Evolutionary conservation across 2,329 filamentous ascomycete genomes (phyloP), one percentile per base, ranked within the genome.

Genomic region (Thyridium curvatum): DNA sequence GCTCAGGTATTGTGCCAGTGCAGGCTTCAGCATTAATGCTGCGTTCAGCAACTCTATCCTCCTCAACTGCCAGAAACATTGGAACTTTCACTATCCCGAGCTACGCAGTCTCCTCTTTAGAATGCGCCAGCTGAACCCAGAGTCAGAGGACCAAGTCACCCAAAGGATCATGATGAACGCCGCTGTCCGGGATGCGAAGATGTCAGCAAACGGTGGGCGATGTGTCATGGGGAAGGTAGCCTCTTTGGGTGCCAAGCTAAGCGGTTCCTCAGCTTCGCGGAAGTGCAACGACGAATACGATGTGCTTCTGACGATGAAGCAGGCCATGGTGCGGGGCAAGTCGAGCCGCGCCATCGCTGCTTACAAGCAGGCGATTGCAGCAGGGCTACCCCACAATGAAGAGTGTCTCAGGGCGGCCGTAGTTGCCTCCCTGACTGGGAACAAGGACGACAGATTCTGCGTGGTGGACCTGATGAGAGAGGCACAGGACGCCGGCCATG

Each of bases 391-490:
- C 2, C 58, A 59, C 42, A 65, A 61, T 18, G 48, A 50, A 3
- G 58, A 62, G 17, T 71, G 66, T 38, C 57, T 77, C 12, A 63
- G 66, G n/a, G 54, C 74, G 5, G 71, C 67, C 8, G 64, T 77
- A 8, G 47, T 62, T 9, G 68, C 70, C 2, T 57, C 62, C 12
- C 48, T 75, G 37, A 53, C 52, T 13, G 52, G 32, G 2, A 38
- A 61, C 30, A 51, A 50, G 4, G 41, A 50, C 3, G 47, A 53
- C 32, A 41, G 59, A 35, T 41, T 49, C 34, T 34, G 49, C 15
- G 68, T 71, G 2, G 52, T 61, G 14, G 46, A 45, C 0, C 52
- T 76, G 13, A 59, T 77, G 6, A 49, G 51, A 6, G 48, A 52
- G 21, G 66, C 69, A 1, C 57, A 66, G 29, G 37, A 45, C 2